These are phyloP conservation scores for Metschnikowia aberdeeniae DNA, from an alignment of 805 yeast genomes.

Conservation along the genomic window DNA sequence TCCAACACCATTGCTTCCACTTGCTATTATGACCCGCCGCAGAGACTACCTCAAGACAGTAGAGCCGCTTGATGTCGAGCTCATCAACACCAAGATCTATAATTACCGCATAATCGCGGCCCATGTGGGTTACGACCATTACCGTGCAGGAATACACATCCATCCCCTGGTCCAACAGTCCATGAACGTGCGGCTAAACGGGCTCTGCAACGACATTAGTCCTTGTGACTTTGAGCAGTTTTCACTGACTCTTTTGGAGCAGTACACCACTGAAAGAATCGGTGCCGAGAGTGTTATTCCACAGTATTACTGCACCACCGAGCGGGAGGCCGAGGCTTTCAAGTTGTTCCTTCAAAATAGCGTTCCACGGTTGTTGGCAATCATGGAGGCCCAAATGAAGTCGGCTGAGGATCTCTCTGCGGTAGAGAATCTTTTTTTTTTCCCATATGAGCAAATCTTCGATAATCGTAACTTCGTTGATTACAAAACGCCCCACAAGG, in stretches of 20 bases:
- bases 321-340: conserved; percentile 7
- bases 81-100: conserved; percentile 11
- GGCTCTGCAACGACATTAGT: conserved; percentile 7
- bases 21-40: conserved; percentile 9
- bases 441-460: conserved; percentile 1
- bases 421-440: neutral
- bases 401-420: neutral
- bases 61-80: conserved; percentile 9
- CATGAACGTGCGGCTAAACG: conserved; percentile 4
- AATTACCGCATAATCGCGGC: conserved; percentile 5
- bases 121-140: conserved; percentile 11
- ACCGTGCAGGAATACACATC: conserved; percentile 9
- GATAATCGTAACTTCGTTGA: conserved; percentile 1
- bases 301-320: conserved; percentile 9
- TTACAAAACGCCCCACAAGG: neutral
- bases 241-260: conserved; percentile 9
- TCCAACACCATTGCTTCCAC: conserved; percentile 3
- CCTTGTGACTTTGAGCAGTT: conserved; percentile 11
- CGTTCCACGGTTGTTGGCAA: neutral
- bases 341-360: neutral
- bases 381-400: conserved; percentile 2
- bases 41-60: conserved; percentile 7
- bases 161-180: neutral
- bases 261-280: conserved; percentile 5
- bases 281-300: conserved; percentile 11